Base-by-base conservation (phyloP, 805 yeast species). In the Candida loeiensis region DNA sequence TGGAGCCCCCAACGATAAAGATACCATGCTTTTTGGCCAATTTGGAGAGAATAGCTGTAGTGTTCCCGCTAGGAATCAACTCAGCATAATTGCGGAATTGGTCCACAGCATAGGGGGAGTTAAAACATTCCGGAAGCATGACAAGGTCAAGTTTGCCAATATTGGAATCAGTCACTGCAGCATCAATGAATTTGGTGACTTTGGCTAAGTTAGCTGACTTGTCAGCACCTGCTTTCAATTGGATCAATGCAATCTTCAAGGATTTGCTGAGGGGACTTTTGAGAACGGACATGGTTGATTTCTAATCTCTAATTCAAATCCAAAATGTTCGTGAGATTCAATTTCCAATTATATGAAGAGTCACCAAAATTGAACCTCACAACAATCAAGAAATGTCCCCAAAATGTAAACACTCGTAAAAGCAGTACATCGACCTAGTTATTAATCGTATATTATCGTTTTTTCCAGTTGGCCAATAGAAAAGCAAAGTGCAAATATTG, bases 91-190 rank as follows among this genome's bases (percentile, higher is more conserved):
- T 80, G 4, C 85, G 77, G 63, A 93, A 93, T 46, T 90, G 83
- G 43, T 77, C 77, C 20, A 88, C 95, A 0, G 95, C 79, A 57
- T 93, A 93, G 2, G 98, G 98, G 1, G 96, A 86, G 60, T 91
- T 93, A 76, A 90, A 91, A 66, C 96, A 89, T 65, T 93, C 98
- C 6, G 99, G 99, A 22, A 93, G 68, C 48, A 93, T 87, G 8
- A 93, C 76, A 30, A 91, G 68, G 52, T 90, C 85, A 30, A 82
- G 45, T 38, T 53, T 55, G 2, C 66, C 69, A 26, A 59, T 49
- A 28, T 55, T 58, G 17, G 71, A 56, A 16, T 54, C 52, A 1
- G 46, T 38, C 8, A 64, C 61, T 1, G 98, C 97, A 41, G 74
- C 77, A 16, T 71, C 69, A 34, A 88, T 77, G 49, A 74, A 79